A percentile compares a stretch with the other conserved stretches of the same genome.
Evolutionary conservation across 148 eudicot genomes (phyloP).

Genomic region (Camellia lanceoleosa): DNA sequence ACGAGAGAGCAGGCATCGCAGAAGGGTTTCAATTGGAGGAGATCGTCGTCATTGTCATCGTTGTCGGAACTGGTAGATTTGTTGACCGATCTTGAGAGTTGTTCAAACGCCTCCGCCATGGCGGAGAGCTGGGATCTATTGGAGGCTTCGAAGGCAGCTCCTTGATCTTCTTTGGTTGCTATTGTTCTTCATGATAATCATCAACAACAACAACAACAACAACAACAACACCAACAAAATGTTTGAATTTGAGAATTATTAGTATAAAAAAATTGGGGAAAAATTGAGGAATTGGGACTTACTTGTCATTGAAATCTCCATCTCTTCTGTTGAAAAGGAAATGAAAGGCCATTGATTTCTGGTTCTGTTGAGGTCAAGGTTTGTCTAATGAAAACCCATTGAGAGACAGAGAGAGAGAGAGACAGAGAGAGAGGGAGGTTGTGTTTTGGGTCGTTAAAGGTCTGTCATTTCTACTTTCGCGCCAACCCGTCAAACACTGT

Average conservation of each 20-base stretch:
- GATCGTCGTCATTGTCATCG: constrained; percentile 14
- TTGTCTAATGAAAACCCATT: neutral
- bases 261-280: no score
- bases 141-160: constrained; percentile 2
- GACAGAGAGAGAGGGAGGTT: neutral
- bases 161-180: constrained; percentile 7
- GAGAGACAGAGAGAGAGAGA: neutral
- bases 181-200: neutral
- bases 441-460: constrained; percentile 2
- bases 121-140: constrained; percentile 45
- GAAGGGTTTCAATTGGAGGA: constrained; percentile 54
- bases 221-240: neutral
- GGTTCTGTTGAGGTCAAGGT: neutral
- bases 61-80: constrained; percentile 23
- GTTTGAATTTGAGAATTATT: neutral
- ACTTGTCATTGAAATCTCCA: neutral
- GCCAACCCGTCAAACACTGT: constrained; percentile 22
- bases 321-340: constrained; percentile 17
- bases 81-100: constrained; percentile 39
- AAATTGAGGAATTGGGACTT: neutral
- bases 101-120: constrained; percentile 71
- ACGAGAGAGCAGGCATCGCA: constrained; percentile 77
- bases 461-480: constrained; percentile 16
- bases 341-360: constrained; percentile 21
- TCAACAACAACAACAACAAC: no score